Evolutionary conservation across 139 green algal genomes (phyloP), one percentile per base, ranked within the genome.

Genomic region (Choricystis sp.): DNA sequence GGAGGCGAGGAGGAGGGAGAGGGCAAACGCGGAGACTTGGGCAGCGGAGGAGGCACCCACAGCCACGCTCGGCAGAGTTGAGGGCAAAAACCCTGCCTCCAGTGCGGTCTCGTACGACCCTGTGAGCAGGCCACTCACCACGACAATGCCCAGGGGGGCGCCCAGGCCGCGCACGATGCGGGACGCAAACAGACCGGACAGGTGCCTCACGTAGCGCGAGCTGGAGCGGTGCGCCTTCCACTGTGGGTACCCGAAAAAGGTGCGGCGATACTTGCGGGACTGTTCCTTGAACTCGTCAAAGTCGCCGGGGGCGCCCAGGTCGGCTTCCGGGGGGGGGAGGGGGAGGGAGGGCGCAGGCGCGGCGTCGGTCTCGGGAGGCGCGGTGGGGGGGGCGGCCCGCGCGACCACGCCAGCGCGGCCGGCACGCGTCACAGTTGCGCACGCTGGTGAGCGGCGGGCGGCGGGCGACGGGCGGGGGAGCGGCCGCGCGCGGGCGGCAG

Each of bases 1-100:
- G 31, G 75, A 75, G 26, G 75, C 72, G 0, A 77, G 67, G 4
- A 77, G 59, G 20, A 77, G 64, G 49, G 68, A 64, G 2, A 77
- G 56, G 1, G 70, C 67, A 26, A 67, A 69, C 2, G 63, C 68
- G 0, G 68, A 72, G 49, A 77, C 21, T 4, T 67, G 40, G 40
- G 40, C 40, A 16, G 40, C 40, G 40, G 9, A 9, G 9, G 9
- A 16, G 40, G 40, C 40, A 52, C 40, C 40, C 9, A 52, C 40
- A 9, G 40, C 40, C 9, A 52, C 16, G 40, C 9, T 21, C 40
- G 22, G 56, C 22, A 59, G 56, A 19, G 14, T 19, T n/a, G 40
- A 9, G 9, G 16, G 40, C 40, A 16, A 9, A 16, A 9, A 9
- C 40, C 9, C 16, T 9, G 9, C 16, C 9, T 16, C 40, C 9